Conservation (phyloP, 228 moss, liverwort and hornwort species). For the Sphagnum magellanicum region DNA sequence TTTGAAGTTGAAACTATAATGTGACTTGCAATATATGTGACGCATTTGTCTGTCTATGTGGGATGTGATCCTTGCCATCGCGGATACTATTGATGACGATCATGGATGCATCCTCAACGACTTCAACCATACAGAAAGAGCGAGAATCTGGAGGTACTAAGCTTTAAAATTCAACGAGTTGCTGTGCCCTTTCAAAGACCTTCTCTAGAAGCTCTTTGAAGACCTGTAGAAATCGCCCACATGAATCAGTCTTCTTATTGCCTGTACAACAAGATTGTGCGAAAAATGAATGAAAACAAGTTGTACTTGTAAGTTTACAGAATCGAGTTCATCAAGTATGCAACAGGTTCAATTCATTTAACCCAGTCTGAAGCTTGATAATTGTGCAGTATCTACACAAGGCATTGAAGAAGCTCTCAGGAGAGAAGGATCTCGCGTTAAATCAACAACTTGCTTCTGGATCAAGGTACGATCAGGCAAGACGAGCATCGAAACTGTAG, state of each 20-base stretch:
- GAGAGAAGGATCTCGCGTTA: conserved; percentile 37
- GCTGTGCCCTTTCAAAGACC: background rate
- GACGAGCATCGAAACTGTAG: too few relatives aligned
- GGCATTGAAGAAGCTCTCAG: conserved; percentile 47
- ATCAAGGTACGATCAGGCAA: background rate
- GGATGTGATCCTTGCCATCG: background rate
- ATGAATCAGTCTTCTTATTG: background rate
- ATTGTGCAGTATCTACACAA: conserved; percentile 38
- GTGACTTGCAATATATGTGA: background rate
- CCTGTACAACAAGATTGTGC: background rate
- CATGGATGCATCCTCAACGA: too few relatives aligned
- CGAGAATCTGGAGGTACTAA: conserved; percentile 48
- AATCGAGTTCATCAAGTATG: too few relatives aligned
- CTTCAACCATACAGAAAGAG: conserved; percentile 21
- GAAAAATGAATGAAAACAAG: background rate
- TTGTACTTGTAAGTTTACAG: background rate
- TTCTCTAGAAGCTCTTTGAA: background rate
- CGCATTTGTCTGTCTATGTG: background rate
- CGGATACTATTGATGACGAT: background rate
- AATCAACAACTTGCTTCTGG: conserved; percentile 18
- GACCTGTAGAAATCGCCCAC: background rate
- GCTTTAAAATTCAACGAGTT: too few relatives aligned
- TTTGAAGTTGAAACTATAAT: background rate
- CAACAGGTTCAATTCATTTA: too few relatives aligned
- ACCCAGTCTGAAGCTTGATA: background rate